Evolutionary conservation across 768 basidiomycete species (phyloP).

Genomic region (Naganishia randhawae): DNA sequence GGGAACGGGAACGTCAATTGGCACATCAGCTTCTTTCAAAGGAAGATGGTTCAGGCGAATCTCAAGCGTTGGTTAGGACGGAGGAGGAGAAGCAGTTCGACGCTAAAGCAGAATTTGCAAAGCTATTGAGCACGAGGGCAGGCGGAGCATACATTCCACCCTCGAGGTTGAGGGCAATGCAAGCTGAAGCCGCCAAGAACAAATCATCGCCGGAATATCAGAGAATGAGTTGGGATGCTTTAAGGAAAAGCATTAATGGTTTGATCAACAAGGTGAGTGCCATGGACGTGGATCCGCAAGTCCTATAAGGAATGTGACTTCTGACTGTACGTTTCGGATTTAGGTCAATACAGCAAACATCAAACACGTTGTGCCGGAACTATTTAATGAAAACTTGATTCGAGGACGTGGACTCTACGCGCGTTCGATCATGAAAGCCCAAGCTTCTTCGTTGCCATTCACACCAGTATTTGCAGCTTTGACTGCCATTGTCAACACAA

Average conservation of each 20-base stretch:
- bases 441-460: constrained; percentile 92
- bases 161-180: constrained; percentile 82
- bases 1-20: constrained; percentile 74
- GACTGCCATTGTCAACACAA: constrained; percentile 92
- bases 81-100: constrained; percentile 58
- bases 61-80: constrained; percentile 35
- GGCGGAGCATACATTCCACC: constrained; percentile 98
- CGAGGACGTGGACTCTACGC: constrained; percentile 88
- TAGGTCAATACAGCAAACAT: constrained; percentile 89
- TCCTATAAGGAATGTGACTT: neutral
- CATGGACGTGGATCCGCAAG: neutral
- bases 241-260: constrained; percentile 97
- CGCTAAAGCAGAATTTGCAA: constrained; percentile 81
- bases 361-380: constrained; percentile 83
- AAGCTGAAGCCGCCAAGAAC: constrained; percentile 74
- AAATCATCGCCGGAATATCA: constrained; percentile 86
- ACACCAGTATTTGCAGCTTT: constrained; percentile 94
- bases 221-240: constrained; percentile 92
- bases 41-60: constrained; percentile 53
- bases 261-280: constrained; percentile 78
- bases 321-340: neutral
- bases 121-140: constrained; percentile 70
- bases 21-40: constrained; percentile 66
- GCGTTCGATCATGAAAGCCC: constrained; percentile 95
- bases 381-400: constrained; percentile 90